Conservation (phyloP, 495 filamentous ascomycete species). For the Podospora comata region DNA sequence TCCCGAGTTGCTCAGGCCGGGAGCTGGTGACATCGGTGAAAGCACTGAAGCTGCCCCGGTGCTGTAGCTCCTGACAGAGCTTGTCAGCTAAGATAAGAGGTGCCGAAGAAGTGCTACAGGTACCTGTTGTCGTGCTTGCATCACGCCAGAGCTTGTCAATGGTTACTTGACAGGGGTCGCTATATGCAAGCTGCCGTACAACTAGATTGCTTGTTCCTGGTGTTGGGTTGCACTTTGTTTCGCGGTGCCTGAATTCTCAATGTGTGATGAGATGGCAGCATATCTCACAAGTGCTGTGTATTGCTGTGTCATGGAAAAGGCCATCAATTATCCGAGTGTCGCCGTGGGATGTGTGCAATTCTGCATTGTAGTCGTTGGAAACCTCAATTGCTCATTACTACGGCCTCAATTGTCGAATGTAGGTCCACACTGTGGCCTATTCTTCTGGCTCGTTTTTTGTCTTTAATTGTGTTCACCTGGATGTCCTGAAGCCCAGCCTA, state of each 20-base stretch:
- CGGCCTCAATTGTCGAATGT: neutral
- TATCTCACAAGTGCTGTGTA: neutral
- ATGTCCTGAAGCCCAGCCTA: neutral
- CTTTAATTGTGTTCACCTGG: neutral
- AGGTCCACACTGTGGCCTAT: neutral
- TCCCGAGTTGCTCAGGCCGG: conserved; percentile 5
- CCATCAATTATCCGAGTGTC: neutral
- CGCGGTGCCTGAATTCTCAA: conserved; percentile 13
- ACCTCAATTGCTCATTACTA: neutral
- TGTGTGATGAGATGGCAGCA: neutral
- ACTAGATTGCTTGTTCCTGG: conserved; percentile 29
- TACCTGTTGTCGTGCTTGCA: neutral
- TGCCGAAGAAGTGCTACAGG: neutral
- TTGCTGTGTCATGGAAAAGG: conserved; percentile 3
- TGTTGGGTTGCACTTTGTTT: conserved; percentile 21
- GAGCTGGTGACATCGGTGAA: neutral
- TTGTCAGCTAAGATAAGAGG: neutral
- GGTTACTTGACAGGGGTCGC: neutral
- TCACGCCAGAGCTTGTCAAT: neutral
- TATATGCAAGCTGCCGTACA: neutral
- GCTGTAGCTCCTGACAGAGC: conserved; percentile 7
- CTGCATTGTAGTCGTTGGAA: neutral
- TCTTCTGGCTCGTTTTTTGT: neutral
- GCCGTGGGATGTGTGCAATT: neutral
- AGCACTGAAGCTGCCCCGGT: conserved; percentile 8